Conservation (phyloP, 2,329 filamentous ascomycete genomes). For the Nigrospora osmanthi region DNA sequence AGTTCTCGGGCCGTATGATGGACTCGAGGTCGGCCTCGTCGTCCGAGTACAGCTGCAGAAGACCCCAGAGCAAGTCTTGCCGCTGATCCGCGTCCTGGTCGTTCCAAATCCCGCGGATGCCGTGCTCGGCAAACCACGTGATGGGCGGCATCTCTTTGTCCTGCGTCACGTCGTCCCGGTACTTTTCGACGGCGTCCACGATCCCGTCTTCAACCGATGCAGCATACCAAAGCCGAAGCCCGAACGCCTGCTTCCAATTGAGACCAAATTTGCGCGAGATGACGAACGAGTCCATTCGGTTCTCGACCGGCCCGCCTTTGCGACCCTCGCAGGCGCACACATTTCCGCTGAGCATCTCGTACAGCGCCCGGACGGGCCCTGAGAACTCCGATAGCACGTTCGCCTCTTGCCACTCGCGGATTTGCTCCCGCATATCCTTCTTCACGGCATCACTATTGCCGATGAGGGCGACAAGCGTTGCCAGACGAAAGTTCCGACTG, state of each 20-base stretch:
- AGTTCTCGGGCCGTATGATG: conserved; percentile 67
- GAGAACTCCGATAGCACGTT: conserved; percentile 83
- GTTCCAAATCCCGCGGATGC: conserved; percentile 50
- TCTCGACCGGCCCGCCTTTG: conserved; percentile 64
- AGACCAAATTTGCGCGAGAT: conserved; percentile 79
- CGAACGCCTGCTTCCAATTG: conserved; percentile 92
- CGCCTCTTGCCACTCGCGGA: conserved; percentile 76
- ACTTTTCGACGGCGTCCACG: conserved; percentile 64
- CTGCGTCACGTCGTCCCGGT: conserved; percentile 63
- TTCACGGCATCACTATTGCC: conserved; percentile 63
- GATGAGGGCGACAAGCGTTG: conserved; percentile 75
- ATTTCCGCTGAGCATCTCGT: conserved; percentile 83
- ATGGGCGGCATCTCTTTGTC: conserved; percentile 64
- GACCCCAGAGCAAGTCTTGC: conserved; percentile 79
- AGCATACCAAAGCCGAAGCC: conserved; percentile 83
- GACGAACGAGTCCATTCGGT: conserved; percentile 70
- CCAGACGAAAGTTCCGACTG: conserved; percentile 74
- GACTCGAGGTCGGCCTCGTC: conserved; percentile 53
- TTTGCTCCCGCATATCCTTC: conserved; percentile 69
- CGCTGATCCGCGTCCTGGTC: conserved; percentile 49
- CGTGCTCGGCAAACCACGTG: conserved; percentile 62
- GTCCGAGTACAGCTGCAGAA: conserved; percentile 74
- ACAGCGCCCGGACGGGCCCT: conserved; percentile 76
- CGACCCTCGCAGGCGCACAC: conserved; percentile 77
- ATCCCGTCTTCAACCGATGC: conserved; percentile 62